Evolutionary conservation across 75 land plant genomes (phyloP).

Genomic region (Cunninghamia lanceolata): DNA sequence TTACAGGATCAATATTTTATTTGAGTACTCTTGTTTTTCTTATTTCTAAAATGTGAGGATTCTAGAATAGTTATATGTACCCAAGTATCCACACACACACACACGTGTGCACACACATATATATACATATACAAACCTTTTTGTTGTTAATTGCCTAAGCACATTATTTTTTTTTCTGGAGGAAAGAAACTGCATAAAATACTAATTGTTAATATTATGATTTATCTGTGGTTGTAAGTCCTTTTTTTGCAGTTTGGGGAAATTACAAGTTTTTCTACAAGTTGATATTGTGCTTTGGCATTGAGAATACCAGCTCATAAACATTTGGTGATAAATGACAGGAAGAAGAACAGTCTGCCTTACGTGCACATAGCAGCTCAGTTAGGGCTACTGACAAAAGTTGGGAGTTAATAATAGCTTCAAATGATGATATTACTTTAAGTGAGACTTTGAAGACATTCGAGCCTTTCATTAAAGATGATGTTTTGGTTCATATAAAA

Average conservation of each 20-base stretch:
- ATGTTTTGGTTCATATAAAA: conserved; percentile 60
- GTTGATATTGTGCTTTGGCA: not conserved
- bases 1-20: not conserved
- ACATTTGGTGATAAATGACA: conserved; percentile 8
- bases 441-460: conserved; percentile 19
- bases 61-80: too few species aligned
- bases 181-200: not conserved
- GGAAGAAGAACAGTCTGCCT: conserved; percentile 68
- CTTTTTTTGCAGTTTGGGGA: not conserved
- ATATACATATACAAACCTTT: too few species aligned
- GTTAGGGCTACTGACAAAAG: conserved; percentile 26
- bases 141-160: not conserved
- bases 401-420: conserved; percentile 26
- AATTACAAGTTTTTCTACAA: not conserved
- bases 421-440: conserved; percentile 7
- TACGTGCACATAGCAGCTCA: conserved; percentile 86
- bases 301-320: not conserved
- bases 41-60: not conserved
- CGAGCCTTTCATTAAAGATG: conserved; percentile 88
- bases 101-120: not conserved
- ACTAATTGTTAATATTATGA: not conserved
- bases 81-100: not conserved
- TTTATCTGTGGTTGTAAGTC: not conserved
- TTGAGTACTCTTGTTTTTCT: not conserved
- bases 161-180: not conserved